Evolutionary conservation across 768 basidiomycete genomes (phyloP), one percentile per base, ranked within the genome.

Genomic region (Tubosaeta brunneosetosa): DNA sequence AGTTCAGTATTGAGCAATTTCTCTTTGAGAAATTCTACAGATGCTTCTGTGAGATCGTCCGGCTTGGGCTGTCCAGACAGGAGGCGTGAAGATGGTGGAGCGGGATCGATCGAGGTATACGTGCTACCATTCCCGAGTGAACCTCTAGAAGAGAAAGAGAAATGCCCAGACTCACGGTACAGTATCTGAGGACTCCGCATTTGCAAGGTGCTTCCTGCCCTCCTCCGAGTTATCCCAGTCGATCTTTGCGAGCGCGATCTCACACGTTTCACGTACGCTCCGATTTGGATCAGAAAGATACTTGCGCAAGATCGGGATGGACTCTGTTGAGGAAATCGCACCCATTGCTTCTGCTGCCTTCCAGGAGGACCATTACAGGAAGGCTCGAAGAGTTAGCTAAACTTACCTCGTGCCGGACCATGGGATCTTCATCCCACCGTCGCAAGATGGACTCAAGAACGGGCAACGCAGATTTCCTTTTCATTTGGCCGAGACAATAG

Each of bases 331-430:
- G 8, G 90, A 92, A 34, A 98, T 91, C 1, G 97, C 97, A 37
- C 94, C 97, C 77, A 99, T 87, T 9, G 97, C 97, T 72, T 99
- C 97, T n/a, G 97, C 97, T 46, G 95, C 94, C 89, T 94, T 57
- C 56, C 58, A 47, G n/a, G 49, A 51, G 53, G 57, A 49, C 51
- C 41, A 38, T 60, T 56, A 58, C 42, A 50, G 38, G 40, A 37
- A 44, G 36, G 12, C n/a, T 38, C 36, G 19, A 26, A 36, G 49
- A 26, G n/a, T 34, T 32, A 44, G 12, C 26, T 4, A n/a, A 17
- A 61, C 75, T 53, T 59, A 90, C 92, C 80, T 99, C 97, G 73
- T 99, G 97, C 50, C 97, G 78, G 55, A 98, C 97, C 97, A 99
- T 99, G 0, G 92, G 86, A 68, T 95, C 88, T 66, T 94, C 86